Conservation (phyloP, 805 yeast species). For the Wickerhamomyces bovis region DNA sequence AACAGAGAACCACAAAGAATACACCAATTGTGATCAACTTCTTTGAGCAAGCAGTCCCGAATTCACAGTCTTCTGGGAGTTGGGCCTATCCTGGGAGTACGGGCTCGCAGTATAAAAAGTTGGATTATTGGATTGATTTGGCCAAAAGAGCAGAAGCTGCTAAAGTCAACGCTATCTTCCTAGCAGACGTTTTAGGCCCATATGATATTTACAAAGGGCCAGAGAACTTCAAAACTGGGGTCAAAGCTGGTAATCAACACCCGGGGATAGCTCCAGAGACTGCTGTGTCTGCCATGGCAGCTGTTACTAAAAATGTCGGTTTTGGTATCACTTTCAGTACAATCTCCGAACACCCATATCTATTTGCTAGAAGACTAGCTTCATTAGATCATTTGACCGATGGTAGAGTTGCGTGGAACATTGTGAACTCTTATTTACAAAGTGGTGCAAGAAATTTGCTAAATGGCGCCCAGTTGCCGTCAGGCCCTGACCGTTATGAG, state of each 20-base stretch:
- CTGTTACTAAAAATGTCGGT: constrained; percentile 29
- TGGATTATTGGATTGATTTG: constrained; percentile 32
- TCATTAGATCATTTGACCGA: constrained; percentile 35
- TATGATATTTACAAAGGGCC: constrained; percentile 31
- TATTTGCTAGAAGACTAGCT: constrained; percentile 32
- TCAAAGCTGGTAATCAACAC: constrained; percentile 23
- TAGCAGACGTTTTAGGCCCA: constrained; percentile 35
- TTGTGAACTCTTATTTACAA: constrained; percentile 33
- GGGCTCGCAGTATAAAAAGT: constrained; percentile 21
- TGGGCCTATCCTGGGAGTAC: constrained; percentile 35
- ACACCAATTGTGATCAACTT: constrained; percentile 30
- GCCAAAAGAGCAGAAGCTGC: constrained; percentile 32
- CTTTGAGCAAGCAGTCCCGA: constrained; percentile 31
- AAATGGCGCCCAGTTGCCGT: constrained; percentile 28
- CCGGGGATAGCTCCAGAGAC: constrained; percentile 35
- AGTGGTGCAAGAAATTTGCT: constrained; percentile 32
- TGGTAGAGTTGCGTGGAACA: constrained; percentile 39
- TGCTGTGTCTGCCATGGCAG: constrained; percentile 34
- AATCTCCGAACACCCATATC: constrained; percentile 35
- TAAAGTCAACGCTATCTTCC: constrained; percentile 30
- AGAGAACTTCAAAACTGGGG: constrained; percentile 6
- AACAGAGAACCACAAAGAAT: constrained; percentile 1
- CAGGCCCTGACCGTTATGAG: constrained; percentile 31
- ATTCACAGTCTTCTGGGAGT: constrained; percentile 23
- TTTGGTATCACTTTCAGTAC: constrained; percentile 37